Evolutionary conservation across 768 basidiomycete species (phyloP).

Genomic region (Hypholoma sublateritium): DNA sequence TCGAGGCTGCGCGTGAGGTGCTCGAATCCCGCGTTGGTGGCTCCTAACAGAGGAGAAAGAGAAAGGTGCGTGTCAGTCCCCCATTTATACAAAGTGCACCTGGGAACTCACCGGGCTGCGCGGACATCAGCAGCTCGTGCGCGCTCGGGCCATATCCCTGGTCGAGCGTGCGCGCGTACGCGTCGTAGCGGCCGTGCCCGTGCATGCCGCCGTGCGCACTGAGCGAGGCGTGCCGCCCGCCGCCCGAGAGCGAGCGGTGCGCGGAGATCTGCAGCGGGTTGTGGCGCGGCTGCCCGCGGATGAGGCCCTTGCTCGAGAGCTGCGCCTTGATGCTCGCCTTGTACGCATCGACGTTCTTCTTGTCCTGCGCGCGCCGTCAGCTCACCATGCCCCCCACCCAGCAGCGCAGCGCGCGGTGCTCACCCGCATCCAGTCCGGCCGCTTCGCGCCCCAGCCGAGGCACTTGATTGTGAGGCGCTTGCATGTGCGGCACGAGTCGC

Average conservation of each 20-base stretch:
- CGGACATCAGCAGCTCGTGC: constrained; percentile 33
- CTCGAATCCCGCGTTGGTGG: constrained; percentile 37
- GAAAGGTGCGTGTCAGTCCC: no score
- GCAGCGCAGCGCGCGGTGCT: constrained; percentile 12
- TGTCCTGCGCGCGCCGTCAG: constrained; percentile 52
- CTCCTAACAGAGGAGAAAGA: constrained; percentile 28
- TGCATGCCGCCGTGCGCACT: constrained; percentile 8
- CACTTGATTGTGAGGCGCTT: constrained; percentile 78
- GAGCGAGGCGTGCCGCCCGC: constrained; percentile 12
- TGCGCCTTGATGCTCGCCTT: constrained; percentile 84
- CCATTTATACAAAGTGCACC: no score
- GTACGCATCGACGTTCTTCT: constrained; percentile 78
- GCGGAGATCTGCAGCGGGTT: constrained; percentile 43
- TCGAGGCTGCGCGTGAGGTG: constrained; percentile 28
- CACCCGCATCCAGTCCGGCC: constrained; percentile 91
- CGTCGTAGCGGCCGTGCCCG: constrained; percentile 21
- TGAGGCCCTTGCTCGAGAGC: constrained; percentile 73
- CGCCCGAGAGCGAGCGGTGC: constrained; percentile 16
- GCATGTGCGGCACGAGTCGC: constrained; percentile 80
- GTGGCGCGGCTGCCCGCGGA: constrained; percentile 78
- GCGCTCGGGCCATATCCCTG: constrained; percentile 23
- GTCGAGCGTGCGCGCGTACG: constrained; percentile 22
- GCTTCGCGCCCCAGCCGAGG: constrained; percentile 80
- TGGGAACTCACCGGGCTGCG: constrained; percentile 42
- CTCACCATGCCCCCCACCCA: background rate